Conservation (phyloP, 805 yeast species). For the Brettanomyces custersianus region DNA sequence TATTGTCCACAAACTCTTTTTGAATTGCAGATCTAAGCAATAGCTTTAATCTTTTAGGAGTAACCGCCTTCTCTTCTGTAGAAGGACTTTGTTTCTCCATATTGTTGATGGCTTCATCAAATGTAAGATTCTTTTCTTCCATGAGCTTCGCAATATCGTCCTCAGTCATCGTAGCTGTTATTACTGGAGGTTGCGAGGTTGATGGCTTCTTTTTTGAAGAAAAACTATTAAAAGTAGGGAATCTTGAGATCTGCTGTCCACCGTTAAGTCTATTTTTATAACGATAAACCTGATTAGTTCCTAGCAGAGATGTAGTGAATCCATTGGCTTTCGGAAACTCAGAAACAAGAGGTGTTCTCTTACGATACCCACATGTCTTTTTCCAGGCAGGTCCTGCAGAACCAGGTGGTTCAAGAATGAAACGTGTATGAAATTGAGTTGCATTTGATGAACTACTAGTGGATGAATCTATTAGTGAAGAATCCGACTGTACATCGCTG, state of each 20-base stretch:
- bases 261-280: too few relatives aligned
- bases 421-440: constrained; percentile 17
- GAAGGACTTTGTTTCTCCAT: constrained; percentile 4
- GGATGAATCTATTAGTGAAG: neutral
- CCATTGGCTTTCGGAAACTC: too few relatives aligned
- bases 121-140: constrained; percentile 2
- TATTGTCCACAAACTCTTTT: constrained; percentile 37
- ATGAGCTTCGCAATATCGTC: constrained; percentile 3
- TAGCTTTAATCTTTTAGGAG: constrained; percentile 46
- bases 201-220: too few relatives aligned
- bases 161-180: constrained; percentile 6
- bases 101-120: constrained; percentile 4
- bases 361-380: constrained; percentile 35
- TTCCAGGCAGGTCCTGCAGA: constrained; percentile 45
- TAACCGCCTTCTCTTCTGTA: constrained; percentile 27
- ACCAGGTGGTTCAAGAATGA: constrained; percentile 29
- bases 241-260: too few relatives aligned
- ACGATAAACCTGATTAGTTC: too few relatives aligned
- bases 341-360: constrained; percentile 34
- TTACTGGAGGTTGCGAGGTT: too few relatives aligned
- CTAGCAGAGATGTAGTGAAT: too few relatives aligned
- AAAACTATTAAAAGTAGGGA: too few relatives aligned
- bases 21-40: constrained; percentile 51
- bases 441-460: neutral
- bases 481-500: neutral